These are phyloP conservation scores for Boletus semigastroideus DNA, from an alignment of 1,284 basidiomycete species.

Conservation along the genomic window DNA sequence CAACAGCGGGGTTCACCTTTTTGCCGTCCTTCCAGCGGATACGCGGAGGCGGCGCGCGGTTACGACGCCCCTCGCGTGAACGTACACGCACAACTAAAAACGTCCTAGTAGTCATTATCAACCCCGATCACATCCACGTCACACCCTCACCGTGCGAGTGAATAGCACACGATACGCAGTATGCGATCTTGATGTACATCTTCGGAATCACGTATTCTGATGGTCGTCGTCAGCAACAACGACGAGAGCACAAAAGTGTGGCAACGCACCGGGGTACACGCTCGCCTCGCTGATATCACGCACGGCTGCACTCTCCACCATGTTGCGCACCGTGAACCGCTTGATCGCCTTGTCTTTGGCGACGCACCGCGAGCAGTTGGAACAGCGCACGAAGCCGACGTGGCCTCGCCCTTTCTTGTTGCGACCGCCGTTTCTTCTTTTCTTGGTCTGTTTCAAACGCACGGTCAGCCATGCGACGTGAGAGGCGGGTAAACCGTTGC, in stretches of 20 bases:
- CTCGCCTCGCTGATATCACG: slow-evolving; percentile 97
- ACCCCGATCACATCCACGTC: no score
- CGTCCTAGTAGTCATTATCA: no score
- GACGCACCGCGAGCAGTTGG: slow-evolving; percentile 95
- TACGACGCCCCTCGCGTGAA: slow-evolving; percentile 89
- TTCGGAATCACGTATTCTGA: slow-evolving; percentile 98
- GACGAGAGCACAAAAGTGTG: neutral
- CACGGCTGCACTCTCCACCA: slow-evolving; percentile 98
- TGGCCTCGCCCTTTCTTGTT: slow-evolving; percentile 99
- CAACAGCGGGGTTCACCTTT: slow-evolving; percentile 87
- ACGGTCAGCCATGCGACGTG: slow-evolving; percentile 3
- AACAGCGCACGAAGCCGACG: slow-evolving; percentile 92
- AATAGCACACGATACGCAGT: slow-evolving; percentile 99
- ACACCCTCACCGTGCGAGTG: slow-evolving; percentile 83
- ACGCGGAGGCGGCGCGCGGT: slow-evolving; percentile 94
- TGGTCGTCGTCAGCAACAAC: neutral
- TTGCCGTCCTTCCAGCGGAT: slow-evolving; percentile 98
- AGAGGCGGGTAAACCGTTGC: neutral
- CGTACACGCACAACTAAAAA: slow-evolving; percentile 90
- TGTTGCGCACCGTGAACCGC: slow-evolving; percentile 99
- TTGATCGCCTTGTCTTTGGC: slow-evolving; percentile 99
- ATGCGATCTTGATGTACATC: slow-evolving; percentile 98
- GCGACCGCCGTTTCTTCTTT: slow-evolving; percentile 97
- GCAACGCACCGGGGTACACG: slow-evolving; percentile 82
- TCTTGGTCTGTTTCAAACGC: slow-evolving; percentile 78